phyloP scores from a whole-genome alignment of 164 flowering plant species.

The Annona cherimola region DNA sequence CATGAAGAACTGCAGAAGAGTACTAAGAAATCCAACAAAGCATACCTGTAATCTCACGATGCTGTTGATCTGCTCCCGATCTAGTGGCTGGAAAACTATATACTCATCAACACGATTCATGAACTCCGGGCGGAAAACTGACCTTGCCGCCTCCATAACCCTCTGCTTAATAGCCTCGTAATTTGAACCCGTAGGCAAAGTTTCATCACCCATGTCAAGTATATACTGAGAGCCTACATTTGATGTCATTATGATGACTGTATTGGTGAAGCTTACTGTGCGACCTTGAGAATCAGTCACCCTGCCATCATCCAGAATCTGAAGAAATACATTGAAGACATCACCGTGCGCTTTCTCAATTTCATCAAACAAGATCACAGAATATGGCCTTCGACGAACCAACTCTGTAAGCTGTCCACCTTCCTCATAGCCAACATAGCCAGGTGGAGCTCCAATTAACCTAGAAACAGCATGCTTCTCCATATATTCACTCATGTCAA shows the following conservation, averaged over 20 bases:
- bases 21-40: not conserved
- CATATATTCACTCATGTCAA: conserved; percentile 99
- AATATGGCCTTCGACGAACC: conserved; percentile 89
- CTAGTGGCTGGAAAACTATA: conserved; percentile 91
- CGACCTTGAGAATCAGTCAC: conserved; percentile 99
- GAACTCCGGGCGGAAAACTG: conserved; percentile 91
- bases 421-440: conserved; percentile 97
- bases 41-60: conserved; percentile 86
- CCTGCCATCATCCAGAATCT: conserved; percentile 94
- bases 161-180: conserved; percentile 79
- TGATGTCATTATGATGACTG: conserved; percentile 95
- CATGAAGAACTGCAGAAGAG: not conserved
- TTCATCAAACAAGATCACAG: conserved; percentile 92
- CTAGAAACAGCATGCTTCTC: conserved; percentile 94
- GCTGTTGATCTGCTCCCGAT: conserved; percentile 73
- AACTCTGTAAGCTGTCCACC: conserved; percentile 96
- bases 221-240: conserved; percentile 97
- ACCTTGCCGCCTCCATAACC: conserved; percentile 93
- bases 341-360: conserved; percentile 96
- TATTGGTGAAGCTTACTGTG: conserved; percentile 88
- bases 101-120: conserved; percentile 98
- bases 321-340: conserved; percentile 94
- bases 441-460: conserved; percentile 98
- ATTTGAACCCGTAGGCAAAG: conserved; percentile 34
- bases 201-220: conserved; percentile 64